A percentile compares a stretch with the other conserved stretches of the same genome.
Evolutionary conservation across 164 flowering plant genomes (phyloP).

Genomic region (Cinnamomum micranthum): DNA sequence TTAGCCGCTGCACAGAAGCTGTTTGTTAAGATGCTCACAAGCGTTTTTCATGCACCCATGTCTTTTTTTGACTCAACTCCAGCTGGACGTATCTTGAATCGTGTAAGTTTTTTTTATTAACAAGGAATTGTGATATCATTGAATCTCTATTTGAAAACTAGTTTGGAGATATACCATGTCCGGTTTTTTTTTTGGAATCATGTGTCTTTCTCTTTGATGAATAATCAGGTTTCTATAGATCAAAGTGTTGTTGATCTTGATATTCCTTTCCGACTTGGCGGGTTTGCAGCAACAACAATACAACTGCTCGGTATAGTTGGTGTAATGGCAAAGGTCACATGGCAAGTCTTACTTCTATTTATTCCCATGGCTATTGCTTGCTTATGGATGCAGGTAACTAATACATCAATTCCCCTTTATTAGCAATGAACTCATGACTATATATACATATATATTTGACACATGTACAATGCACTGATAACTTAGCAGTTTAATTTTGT

Average conservation of each 20-base stretch:
- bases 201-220: slow-evolving; percentile 13
- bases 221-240: slow-evolving; percentile 86
- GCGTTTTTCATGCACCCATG: slow-evolving; percentile 90
- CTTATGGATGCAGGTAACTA: slow-evolving; percentile 97
- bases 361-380: slow-evolving; percentile 95
- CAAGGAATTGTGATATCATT: slow-evolving; percentile 5
- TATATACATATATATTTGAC: too few species aligned
- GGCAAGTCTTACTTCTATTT: slow-evolving; percentile 95
- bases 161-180: background rate
- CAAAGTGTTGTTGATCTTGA: slow-evolving; percentile 99
- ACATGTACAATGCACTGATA: too few species aligned
- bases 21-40: slow-evolving; percentile 78
- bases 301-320: slow-evolving; percentile 96
- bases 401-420: background rate
- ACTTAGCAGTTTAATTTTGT: background rate
- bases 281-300: slow-evolving; percentile 95
- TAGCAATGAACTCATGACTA: too few species aligned
- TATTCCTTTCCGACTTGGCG: slow-evolving; percentile 98
- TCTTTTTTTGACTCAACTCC: slow-evolving; percentile 98
- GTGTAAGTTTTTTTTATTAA: slow-evolving; percentile 50
- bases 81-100: slow-evolving; percentile 91
- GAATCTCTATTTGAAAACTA: slow-evolving; percentile 1
- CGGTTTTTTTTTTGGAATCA: slow-evolving; percentile 1
- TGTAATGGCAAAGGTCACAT: slow-evolving; percentile 91
- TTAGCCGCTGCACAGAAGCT: slow-evolving; percentile 90